Conservation (phyloP, 2,329 filamentous ascomycete species). For the Exophiala spinifera region DNA sequence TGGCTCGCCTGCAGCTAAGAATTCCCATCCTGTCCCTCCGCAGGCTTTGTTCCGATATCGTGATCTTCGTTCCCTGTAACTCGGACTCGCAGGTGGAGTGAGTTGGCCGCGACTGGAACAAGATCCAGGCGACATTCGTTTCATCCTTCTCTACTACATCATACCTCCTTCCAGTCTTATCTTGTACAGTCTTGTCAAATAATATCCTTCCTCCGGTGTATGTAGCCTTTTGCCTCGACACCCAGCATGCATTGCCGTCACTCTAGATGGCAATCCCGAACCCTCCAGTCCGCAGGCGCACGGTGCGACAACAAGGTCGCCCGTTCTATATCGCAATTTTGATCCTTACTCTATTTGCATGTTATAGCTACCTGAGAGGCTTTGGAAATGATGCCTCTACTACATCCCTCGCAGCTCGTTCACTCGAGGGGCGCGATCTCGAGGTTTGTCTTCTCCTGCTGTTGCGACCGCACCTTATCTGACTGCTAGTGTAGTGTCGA, state of each 20-base stretch:
- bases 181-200: background rate
- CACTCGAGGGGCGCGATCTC: slow-evolving; percentile 20
- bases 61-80: background rate
- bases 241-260: slow-evolving; percentile 18
- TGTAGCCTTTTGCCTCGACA: background rate
- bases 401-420: slow-evolving; percentile 11
- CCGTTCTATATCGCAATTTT: slow-evolving; percentile 24
- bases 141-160: too few relatives aligned
- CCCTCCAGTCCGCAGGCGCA: slow-evolving; percentile 3
- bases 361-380: slow-evolving; percentile 20
- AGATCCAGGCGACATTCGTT: background rate
- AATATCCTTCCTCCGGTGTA: too few relatives aligned
- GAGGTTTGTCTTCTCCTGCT: slow-evolving; percentile 16
- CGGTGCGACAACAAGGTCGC: slow-evolving; percentile 19
- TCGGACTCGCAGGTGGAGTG: too few relatives aligned
- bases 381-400: background rate
- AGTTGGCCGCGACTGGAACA: background rate
- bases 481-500: slow-evolving; percentile 58
- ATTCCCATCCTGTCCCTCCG: too few relatives aligned
- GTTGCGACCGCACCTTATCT: slow-evolving; percentile 5
- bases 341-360: slow-evolving; percentile 22
- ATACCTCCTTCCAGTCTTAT: too few relatives aligned
- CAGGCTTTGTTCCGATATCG: too few relatives aligned
- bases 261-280: slow-evolving; percentile 12
- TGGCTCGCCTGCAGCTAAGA: too few relatives aligned